These are phyloP conservation scores for Panaeolus papilionaceus DNA, from an alignment of 768 basidiomycete genomes.

Conservation along the genomic window DNA sequence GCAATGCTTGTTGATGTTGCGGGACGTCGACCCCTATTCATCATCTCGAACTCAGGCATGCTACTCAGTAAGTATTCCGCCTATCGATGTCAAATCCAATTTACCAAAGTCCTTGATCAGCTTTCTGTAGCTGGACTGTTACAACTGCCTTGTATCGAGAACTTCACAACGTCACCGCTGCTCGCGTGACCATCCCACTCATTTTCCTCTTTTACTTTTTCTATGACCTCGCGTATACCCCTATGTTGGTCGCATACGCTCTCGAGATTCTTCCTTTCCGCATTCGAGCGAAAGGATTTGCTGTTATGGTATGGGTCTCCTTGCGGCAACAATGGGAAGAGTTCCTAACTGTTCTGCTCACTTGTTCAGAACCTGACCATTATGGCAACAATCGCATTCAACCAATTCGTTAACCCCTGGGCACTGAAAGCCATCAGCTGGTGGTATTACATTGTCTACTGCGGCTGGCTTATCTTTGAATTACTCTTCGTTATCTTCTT, in stretches of 20 bases:
- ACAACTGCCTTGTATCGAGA: slow-evolving; percentile 51
- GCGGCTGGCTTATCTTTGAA: slow-evolving; percentile 69
- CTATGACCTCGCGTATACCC: slow-evolving; percentile 78
- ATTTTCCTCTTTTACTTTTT: slow-evolving; percentile 65
- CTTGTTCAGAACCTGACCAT: slow-evolving; percentile 60
- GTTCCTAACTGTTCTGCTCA: slow-evolving; percentile 4
- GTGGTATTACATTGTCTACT: slow-evolving; percentile 68
- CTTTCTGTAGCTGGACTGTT: slow-evolving; percentile 64
- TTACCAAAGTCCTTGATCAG: slow-evolving; percentile 33
- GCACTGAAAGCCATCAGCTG: slow-evolving; percentile 64
- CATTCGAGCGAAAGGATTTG: slow-evolving; percentile 82
- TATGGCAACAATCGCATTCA: slow-evolving; percentile 74
- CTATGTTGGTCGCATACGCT: slow-evolving; percentile 65
- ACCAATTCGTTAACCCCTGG: slow-evolving; percentile 82
- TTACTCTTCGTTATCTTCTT: slow-evolving; percentile 59
- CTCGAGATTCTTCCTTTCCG: slow-evolving; percentile 84
- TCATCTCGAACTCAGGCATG: slow-evolving; percentile 64
- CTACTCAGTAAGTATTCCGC: slow-evolving; percentile 48
- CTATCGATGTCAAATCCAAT: not conserved
- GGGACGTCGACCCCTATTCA: slow-evolving; percentile 73
- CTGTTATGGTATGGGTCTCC: slow-evolving; percentile 61
- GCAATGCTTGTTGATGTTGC: slow-evolving; percentile 70
- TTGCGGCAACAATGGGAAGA: not conserved
- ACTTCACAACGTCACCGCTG: slow-evolving; percentile 45
- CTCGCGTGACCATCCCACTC: slow-evolving; percentile 66